Conservation (phyloP, 176 grass and related monocot genomes). For the Juncus inflexus region DNA sequence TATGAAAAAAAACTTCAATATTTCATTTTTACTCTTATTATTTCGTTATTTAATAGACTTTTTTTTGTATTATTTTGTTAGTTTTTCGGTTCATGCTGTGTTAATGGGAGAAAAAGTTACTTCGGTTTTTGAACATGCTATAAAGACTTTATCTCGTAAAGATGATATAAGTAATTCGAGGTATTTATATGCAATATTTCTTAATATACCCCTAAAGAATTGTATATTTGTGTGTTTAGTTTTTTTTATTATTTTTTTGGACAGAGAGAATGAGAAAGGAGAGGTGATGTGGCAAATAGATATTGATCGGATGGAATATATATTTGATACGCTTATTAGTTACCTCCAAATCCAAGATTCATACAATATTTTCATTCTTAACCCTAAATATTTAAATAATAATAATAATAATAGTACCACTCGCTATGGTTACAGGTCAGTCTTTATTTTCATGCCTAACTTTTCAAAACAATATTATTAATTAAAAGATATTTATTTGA, state of each 20-base stretch:
- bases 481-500: background rate
- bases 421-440: conserved; percentile 89
- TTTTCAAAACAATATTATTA: background rate
- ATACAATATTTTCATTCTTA: conserved; percentile 94
- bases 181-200: conserved; percentile 27
- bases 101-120: conserved; percentile 80
- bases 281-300: conserved; percentile 67
- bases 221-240: conserved; percentile 5
- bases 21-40: background rate
- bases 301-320: conserved; percentile 72
- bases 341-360: conserved; percentile 89
- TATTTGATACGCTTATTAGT: conserved; percentile 74
- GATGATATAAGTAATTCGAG: conserved; percentile 51
- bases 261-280: conserved; percentile 39
- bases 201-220: background rate
- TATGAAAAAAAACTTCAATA: conserved; percentile 3
- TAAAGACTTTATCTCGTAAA: conserved; percentile 70
- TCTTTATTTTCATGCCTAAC: conserved; percentile 18
- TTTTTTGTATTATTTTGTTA: conserved; percentile 24
- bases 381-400: conserved; percentile 42
- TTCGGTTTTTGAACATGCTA: conserved; percentile 83
- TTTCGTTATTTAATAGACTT: conserved; percentile 5
- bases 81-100: conserved; percentile 86
- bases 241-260: conserved; percentile 25
- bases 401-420: conserved; percentile 31